These are phyloP conservation scores for Bidens hawaiensis DNA, from an alignment of 140 eudicot genomes.

Conservation along the genomic window DNA sequence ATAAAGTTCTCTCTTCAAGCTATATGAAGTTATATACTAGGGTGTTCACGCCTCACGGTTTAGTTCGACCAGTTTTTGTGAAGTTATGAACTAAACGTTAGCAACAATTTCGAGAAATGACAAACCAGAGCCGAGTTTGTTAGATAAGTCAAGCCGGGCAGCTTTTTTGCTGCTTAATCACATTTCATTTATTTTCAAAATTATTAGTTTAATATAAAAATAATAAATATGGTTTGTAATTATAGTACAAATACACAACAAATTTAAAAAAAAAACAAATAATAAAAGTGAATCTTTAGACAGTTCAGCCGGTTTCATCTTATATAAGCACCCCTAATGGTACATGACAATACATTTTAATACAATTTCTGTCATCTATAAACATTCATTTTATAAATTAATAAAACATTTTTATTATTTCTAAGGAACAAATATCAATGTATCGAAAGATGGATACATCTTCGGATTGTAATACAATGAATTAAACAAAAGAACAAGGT, in stretches of 20 bases:
- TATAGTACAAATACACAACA: too few species aligned
- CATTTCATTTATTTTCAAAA: background rate
- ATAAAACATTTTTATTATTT: background rate
- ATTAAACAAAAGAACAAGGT: constrained; percentile 8
- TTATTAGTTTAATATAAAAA: too few species aligned
- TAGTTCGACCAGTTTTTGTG: background rate
- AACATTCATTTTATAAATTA: too few species aligned
- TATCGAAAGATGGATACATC: constrained; percentile 14
- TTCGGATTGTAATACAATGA: constrained; percentile 14
- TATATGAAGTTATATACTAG: background rate
- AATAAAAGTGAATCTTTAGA: too few species aligned
- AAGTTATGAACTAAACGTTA: too few species aligned
- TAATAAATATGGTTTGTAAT: too few species aligned
- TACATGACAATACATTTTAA: background rate
- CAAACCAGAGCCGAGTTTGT: background rate
- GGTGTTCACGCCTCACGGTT: background rate
- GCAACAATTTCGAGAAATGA: background rate
- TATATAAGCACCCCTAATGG: too few species aligned
- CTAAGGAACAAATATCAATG: background rate
- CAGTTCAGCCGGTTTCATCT: background rate
- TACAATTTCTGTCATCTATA: background rate
- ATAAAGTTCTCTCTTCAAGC: background rate
- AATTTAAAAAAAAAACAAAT: too few species aligned
- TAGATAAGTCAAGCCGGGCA: background rate
- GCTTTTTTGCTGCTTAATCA: background rate